Percentiles rank a stretch among this genome's conserved stretches.
These are phyloP conservation scores for Rhododendron ovatum DNA, from an alignment of 148 eudicot species.

Conservation along the genomic window DNA sequence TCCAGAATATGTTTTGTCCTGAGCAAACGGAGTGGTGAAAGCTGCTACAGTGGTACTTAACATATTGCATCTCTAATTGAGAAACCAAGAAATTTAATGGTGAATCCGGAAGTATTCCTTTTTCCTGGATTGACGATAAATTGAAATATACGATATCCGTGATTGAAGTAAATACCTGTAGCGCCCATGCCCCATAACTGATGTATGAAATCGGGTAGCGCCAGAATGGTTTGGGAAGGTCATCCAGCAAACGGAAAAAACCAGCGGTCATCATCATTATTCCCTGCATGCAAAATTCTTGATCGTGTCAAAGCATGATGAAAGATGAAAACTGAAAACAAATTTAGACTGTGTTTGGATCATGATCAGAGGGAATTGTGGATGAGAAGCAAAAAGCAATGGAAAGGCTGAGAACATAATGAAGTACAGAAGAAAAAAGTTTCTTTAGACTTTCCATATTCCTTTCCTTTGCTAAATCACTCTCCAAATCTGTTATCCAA, in stretches of 20 bases:
- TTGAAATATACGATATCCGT: neutral
- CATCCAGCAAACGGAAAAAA: slow-evolving; percentile 74
- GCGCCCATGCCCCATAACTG: slow-evolving; percentile 69
- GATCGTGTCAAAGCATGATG: neutral
- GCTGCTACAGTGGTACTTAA: neutral
- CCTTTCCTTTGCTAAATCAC: neutral
- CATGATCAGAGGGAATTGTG: neutral
- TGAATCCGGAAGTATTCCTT: neutral
- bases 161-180: slow-evolving; percentile 48
- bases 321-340: neutral
- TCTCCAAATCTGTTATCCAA: neutral
- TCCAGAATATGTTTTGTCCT: neutral
- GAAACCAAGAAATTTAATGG: neutral
- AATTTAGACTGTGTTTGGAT: neutral
- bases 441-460: neutral
- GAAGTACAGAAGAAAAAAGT: neutral
- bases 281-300: slow-evolving; percentile 45
- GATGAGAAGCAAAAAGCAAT: neutral
- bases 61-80: neutral
- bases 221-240: slow-evolving; percentile 85
- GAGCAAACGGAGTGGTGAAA: neutral
- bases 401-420: neutral
- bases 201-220: slow-evolving; percentile 80
- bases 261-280: slow-evolving; percentile 94
- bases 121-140: neutral